Base-by-base conservation (phyloP, 257 asterid species). In the Sherardia arvensis region DNA sequence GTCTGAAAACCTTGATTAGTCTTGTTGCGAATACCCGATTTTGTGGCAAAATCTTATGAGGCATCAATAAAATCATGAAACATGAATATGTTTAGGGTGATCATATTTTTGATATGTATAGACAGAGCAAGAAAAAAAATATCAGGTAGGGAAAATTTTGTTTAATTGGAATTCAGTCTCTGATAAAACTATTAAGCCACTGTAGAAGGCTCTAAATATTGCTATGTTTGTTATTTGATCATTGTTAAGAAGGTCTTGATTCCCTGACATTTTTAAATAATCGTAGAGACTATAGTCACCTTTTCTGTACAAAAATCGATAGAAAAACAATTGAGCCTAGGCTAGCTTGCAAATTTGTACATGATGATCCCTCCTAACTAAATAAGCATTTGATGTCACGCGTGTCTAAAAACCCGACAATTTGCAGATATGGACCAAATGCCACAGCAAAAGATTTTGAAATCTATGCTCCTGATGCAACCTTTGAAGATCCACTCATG, bases 401-500 rank as follows among this genome's bases (percentile, higher is more conserved):
- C n/a, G n/a, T n/a, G 49, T 14, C 20, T 3, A 18, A 49, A 18
- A 1, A n/a, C 18, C 4, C 21, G 23, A 47, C 17, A 57, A 22
- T n/a, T 76, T 68, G 70, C 88, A 91, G 98, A 47, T 91, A 91
- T 74, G 94, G 79, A 56, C 83, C 96, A 1, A 76, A 76, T 36
- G 96, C 89, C 61, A 79, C 80, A 4, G 71, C 90, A 53, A 66
- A 69, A 74, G 96, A 91, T 77, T 91, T 85, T 64, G 95, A 91
- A 64, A 91, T 91, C 20, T 88, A 91, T 69, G 87, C 88, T 14
- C 81, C 84, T 14, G 53, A 79, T 66, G 98, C 98, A 61, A 86
- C 84, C 65, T 91, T 91, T 60, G 96, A 87, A 78, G 98, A 91
- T 67, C 98, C 96, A 5, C 91, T 91, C 61, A 86, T 83, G 94